Evolutionary conservation across 2,329 filamentous ascomycete species (phyloP), one percentile per base, ranked within the genome.

Genomic region (Botrytis galanthina): DNA sequence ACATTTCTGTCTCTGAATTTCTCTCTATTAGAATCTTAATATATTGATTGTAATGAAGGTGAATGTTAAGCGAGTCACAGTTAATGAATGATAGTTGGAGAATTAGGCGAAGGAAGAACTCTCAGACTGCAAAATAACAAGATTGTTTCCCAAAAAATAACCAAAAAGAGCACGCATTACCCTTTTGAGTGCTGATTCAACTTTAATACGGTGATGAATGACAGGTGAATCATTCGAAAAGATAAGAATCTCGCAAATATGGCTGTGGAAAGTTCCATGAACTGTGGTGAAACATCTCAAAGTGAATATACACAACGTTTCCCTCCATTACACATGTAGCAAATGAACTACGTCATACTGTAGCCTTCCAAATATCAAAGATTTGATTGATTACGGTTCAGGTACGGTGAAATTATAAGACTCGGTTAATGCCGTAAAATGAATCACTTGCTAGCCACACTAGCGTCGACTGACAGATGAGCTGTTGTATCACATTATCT

Each of bases 281-380:
- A 20, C 18, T 46, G 18, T 46, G n/a, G 32, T n/a, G 9, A 37
- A 37, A 29, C 16, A 22, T 8, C 29, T 3, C 26, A 8, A 29
- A 39, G 20, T 14, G n/a, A 37, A 9, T n/a, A 22, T 22, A 7
- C 22, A 12, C 0, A 35, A 18, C 20, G 0, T 54, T 42, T 14
- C 10, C 39, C 39, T 42, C 39, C 39, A 16, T 54, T 29, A 8
- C 20, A 3, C 4, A 14, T 16, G 0, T 39, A 42, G 14, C 7
- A 20, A 42, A 9, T 29, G 9, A 68, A 22, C 1, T 2, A 54
- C 18, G 35, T 42, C 26, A 68, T 32, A 54, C 4, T 14, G 3
- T 22, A 5, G 16, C 18, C 2, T 54, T 39, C 2, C 8, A 4
- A 1, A 2, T 22, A 29, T 0, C 5, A 8, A 18, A 22, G 2